Conservation (phyloP, 164 flowering plant genomes). For the Tetracentron sinense region DNA sequence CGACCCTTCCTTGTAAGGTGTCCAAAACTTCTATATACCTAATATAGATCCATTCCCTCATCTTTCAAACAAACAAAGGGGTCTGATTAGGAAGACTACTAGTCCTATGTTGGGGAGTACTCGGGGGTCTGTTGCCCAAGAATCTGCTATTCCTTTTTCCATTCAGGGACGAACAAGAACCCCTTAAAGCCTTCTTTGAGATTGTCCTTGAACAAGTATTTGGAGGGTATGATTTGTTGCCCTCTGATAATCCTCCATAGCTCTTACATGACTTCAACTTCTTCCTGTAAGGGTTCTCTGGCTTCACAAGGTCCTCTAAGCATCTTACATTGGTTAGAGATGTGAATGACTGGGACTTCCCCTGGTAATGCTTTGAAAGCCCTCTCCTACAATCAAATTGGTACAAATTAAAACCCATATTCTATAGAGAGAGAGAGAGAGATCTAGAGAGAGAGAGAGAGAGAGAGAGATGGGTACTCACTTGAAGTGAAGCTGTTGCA, state of each 20-base stretch:
- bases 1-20: too few relatives aligned
- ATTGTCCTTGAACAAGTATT: conserved; percentile 13
- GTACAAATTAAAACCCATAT: not conserved
- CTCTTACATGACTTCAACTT: conserved; percentile 36
- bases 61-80: conserved; percentile 27
- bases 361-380: conserved; percentile 38
- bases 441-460: not conserved
- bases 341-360: conserved; percentile 49
- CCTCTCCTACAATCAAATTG: conserved; percentile 31
- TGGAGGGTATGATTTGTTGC: not conserved
- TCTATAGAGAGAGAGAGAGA: not conserved
- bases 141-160: conserved; percentile 18
- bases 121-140: conserved; percentile 18
- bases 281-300: conserved; percentile 34
- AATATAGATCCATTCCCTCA: too few relatives aligned
- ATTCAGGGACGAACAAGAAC: conserved; percentile 14
- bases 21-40: too few relatives aligned
- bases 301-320: conserved; percentile 41
- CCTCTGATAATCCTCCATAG: conserved; percentile 19
- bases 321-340: conserved; percentile 30
- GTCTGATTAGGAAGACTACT: conserved; percentile 23
- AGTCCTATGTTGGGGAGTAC: conserved; percentile 16
- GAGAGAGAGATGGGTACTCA: conserved; percentile 3
- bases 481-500: conserved; percentile 21
- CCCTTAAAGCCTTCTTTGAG: conserved; percentile 15